Conservation (phyloP, 805 yeast genomes). For the Diddensiella transvaalensis region DNA sequence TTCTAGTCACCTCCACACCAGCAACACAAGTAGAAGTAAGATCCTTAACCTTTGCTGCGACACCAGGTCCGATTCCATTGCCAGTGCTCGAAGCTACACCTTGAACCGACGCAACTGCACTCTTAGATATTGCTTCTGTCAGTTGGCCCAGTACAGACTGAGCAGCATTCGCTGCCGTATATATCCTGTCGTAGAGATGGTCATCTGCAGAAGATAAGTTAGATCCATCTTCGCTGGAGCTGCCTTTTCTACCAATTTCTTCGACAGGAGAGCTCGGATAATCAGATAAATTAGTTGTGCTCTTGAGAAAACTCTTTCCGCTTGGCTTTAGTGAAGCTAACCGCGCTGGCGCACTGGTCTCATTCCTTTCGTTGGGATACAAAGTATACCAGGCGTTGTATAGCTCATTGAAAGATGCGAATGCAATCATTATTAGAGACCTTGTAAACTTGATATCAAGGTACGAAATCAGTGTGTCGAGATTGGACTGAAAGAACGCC, state of each 20-base stretch:
- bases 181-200: constrained; percentile 61
- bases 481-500: constrained; percentile 45
- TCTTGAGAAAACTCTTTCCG: not conserved
- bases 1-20: constrained; percentile 78
- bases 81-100: constrained; percentile 32
- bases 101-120: constrained; percentile 38
- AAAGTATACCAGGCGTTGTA: constrained; percentile 55
- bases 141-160: constrained; percentile 74
- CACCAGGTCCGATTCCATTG: constrained; percentile 35
- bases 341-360: not conserved
- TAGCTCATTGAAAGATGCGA: constrained; percentile 63
- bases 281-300: not conserved
- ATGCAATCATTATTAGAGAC: constrained; percentile 55
- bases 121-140: constrained; percentile 40
- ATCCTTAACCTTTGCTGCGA: constrained; percentile 68
- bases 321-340: constrained; percentile 1
- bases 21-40: constrained; percentile 71
- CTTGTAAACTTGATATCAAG: constrained; percentile 64
- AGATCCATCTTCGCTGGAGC: constrained; percentile 3
- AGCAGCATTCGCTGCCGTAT: constrained; percentile 62
- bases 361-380: not conserved
- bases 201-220: constrained; percentile 57
- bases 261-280: constrained; percentile 1
- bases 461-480: constrained; percentile 47
- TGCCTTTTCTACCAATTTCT: constrained; percentile 4